Evolutionary conservation across 306 rosid genomes (phyloP), one percentile per base, ranked within the genome.

Genomic region (Quercus gilva): DNA sequence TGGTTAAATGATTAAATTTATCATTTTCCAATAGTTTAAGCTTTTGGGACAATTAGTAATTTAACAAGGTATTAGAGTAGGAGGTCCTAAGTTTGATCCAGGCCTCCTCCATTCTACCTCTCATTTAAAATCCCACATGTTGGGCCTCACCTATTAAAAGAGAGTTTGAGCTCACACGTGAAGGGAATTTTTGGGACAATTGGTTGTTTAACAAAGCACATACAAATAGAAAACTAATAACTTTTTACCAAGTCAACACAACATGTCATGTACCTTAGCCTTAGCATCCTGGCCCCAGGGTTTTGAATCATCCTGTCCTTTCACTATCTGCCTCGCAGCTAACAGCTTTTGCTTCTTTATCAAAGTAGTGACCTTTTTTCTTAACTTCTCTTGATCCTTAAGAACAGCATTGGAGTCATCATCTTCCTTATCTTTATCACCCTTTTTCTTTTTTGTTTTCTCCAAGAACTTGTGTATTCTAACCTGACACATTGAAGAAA

Each of bases 381-480:
- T 91, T 80, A 95, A 82, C 88, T 86, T 87, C 76, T 84, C 91
- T 51, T 82, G 88, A 77, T 93, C 91, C 81, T 79, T 88, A 77
- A 59, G 51, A 5, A 4, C 45, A 68, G 80, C 6, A 56, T 41
- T 85, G 76, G 78, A 68, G 28, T 87, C 85, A 59, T 77, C 81
- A 7, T 80, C 82, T 89, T 85, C 84, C 80, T 85, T 80, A 80
- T 64, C 88, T 78, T 82, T 84, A 57, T 33, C 68, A 55, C 69
- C 81, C 81, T 86, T 91, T 78, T 79, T 91, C 90, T 85, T 87
- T 79, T 78, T 82, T 4, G 81, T 89, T 80, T 79, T 89, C 80
- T 90, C 92, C 87, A 95, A 80, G 81, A 95, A 93, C 56, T 77
- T 95, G 78, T 89, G 85, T 84, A 95, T 93, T 86, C 85, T 93